Conservation (phyloP, 1,284 basidiomycete genomes). For the Kalmanozyma brasiliensis region DNA sequence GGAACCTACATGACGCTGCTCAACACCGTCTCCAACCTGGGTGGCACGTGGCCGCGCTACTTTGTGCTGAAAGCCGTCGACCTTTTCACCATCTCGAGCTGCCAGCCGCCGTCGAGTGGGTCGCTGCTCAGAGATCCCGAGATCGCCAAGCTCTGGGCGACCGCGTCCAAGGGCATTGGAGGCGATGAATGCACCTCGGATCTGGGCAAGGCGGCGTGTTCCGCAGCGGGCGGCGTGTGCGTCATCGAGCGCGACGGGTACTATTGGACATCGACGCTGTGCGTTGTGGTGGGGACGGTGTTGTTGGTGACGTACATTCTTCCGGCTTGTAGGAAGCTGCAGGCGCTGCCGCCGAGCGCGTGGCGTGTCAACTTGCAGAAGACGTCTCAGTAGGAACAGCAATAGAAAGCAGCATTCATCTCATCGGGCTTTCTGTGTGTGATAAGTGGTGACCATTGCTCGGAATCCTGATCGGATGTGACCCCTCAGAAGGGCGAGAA, state of each 20-base stretch:
- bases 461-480: too few species aligned
- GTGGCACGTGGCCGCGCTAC: conserved; percentile 96
- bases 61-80: conserved; percentile 80
- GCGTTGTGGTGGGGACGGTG: conserved; percentile 79
- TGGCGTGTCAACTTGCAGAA: conserved; percentile 57
- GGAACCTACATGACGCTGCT: conserved; percentile 76
- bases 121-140: conserved; percentile 33
- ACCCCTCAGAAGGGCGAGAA: conserved; percentile 13
- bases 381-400: conserved; percentile 7
- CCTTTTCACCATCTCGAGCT: conserved; percentile 58
- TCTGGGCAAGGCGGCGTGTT: conserved; percentile 80
- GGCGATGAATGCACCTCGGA: conserved; percentile 61
- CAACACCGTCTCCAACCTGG: conserved; percentile 96
- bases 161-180: conserved; percentile 28
- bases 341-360: conserved; percentile 70
- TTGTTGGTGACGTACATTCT: conserved; percentile 82
- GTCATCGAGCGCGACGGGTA: conserved; percentile 89
- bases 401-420: neutral
- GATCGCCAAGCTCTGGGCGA: conserved; percentile 41
- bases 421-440: too few species aligned
- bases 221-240: conserved; percentile 81
- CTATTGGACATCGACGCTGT: conserved; percentile 83
- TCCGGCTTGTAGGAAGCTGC: conserved; percentile 83
- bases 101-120: conserved; percentile 39
- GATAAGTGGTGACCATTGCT: too few species aligned